phyloP scores from a whole-genome alignment of 1,284 basidiomycete genomes.

The Sphagnurus paluster region DNA sequence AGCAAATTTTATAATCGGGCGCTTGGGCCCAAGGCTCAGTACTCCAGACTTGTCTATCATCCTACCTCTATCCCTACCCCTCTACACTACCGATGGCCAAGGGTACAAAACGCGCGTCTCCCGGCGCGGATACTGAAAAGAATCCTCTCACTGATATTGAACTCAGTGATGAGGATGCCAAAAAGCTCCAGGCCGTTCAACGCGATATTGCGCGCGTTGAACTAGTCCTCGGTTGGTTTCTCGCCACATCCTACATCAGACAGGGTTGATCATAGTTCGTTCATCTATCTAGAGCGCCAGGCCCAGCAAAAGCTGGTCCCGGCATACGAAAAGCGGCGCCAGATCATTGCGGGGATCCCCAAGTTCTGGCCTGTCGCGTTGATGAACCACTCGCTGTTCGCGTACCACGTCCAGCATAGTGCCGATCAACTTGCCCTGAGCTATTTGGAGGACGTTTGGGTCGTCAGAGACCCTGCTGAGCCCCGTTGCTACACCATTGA shows the following conservation, averaged over 20 bases:
- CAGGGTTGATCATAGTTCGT: conserved; percentile 12
- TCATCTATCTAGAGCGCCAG: conserved; percentile 68
- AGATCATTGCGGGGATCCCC: conserved; percentile 59
- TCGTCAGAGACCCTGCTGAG: conserved; percentile 64
- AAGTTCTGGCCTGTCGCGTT: conserved; percentile 82
- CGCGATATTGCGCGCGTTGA: conserved; percentile 69
- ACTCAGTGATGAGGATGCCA: conserved; percentile 66
- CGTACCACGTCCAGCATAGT: conserved; percentile 63
- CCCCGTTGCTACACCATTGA: conserved; percentile 75
- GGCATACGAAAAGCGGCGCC: conserved; percentile 69
- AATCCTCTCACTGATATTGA: conserved; percentile 64
- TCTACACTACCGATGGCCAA: conserved; percentile 32
- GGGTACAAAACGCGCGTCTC: conserved; percentile 74
- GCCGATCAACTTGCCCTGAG: conserved; percentile 72
- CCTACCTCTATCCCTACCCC: conserved; percentile 5
- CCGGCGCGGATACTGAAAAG: conserved; percentile 70
- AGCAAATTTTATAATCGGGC: conserved; percentile 16
- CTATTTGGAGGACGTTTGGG: conserved; percentile 81
- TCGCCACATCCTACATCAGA: neutral
- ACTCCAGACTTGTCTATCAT: conserved; percentile 8
- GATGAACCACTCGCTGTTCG: conserved; percentile 64
- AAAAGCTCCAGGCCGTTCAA: conserved; percentile 60
- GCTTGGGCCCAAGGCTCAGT: conserved; percentile 5
- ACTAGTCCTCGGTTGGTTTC: conserved; percentile 63
- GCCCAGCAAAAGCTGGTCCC: conserved; percentile 56